Conservation (phyloP, 2,329 filamentous ascomycete genomes). For the Exserohilum turcica region DNA sequence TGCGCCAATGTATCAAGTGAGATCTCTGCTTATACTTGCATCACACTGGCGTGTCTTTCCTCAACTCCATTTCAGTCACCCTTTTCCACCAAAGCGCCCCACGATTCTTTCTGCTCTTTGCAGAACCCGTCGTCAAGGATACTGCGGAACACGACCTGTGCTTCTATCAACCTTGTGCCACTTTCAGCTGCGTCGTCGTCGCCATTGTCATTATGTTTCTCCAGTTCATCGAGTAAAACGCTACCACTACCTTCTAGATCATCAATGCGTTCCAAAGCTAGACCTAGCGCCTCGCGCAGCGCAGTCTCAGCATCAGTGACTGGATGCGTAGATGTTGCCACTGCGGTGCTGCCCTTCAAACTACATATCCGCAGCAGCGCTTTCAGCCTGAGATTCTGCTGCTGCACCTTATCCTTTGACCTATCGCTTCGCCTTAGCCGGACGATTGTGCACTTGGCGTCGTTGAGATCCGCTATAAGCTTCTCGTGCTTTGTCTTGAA, state of each 20-base stretch:
- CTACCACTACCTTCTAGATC: slow-evolving; percentile 22
- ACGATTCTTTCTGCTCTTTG: too few species aligned
- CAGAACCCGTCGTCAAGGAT: too few species aligned
- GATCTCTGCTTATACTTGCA: too few species aligned
- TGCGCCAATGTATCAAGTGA: too few species aligned
- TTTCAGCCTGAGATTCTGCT: slow-evolving; percentile 24
- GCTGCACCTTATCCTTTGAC: slow-evolving; percentile 21
- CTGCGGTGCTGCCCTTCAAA: background rate
- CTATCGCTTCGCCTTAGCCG: slow-evolving; percentile 23
- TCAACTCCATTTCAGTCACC: too few species aligned
- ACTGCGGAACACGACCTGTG: slow-evolving; percentile 8
- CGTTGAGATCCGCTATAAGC: slow-evolving; percentile 9
- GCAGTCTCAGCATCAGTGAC: slow-evolving; percentile 4
- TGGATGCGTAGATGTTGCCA: background rate
- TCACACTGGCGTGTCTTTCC: too few species aligned
- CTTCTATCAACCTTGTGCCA: slow-evolving; percentile 8
- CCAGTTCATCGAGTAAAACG: slow-evolving; percentile 17
- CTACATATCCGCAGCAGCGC: slow-evolving; percentile 6
- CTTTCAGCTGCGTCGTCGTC: slow-evolving; percentile 12
- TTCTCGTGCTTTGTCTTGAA: slow-evolving; percentile 10
- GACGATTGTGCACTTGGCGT: slow-evolving; percentile 6
- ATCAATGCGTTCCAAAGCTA: slow-evolving; percentile 19
- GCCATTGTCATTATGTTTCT: background rate
- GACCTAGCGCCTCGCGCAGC: slow-evolving; percentile 19
- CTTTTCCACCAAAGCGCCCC: too few species aligned